These are phyloP conservation scores for Scytalidium sp. DNA, from an alignment of 2,329 filamentous ascomycete genomes.

Conservation along the genomic window DNA sequence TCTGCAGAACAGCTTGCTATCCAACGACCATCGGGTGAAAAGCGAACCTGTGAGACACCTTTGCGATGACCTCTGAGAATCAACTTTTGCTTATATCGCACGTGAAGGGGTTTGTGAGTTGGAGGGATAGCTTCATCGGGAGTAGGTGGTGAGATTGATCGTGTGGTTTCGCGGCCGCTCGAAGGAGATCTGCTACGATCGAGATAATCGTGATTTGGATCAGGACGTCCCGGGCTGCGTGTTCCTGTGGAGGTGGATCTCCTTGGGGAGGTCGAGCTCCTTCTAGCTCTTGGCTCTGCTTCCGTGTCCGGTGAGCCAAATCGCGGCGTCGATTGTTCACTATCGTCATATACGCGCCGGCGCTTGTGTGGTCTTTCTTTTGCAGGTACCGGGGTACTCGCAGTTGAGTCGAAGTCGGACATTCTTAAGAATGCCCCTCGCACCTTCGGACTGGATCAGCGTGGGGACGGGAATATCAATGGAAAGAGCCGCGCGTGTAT, in stretches of 20 bases:
- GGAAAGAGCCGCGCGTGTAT: slow-evolving; percentile 7
- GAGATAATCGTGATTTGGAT: slow-evolving; percentile 23
- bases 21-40: slow-evolving; percentile 86
- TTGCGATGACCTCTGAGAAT: slow-evolving; percentile 74
- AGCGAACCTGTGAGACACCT: slow-evolving; percentile 79
- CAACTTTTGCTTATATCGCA: slow-evolving; percentile 54
- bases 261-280: background rate
- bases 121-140: slow-evolving; percentile 16
- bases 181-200: slow-evolving; percentile 15
- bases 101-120: slow-evolving; percentile 19
- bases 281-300: slow-evolving; percentile 3
- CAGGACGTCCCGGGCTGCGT: slow-evolving; percentile 18
- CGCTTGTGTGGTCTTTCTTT: slow-evolving; percentile 17
- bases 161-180: slow-evolving; percentile 17
- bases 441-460: background rate
- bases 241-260: background rate
- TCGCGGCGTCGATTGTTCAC: slow-evolving; percentile 34
- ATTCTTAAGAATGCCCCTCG: slow-evolving; percentile 8
- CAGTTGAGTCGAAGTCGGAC: slow-evolving; percentile 24
- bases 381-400: slow-evolving; percentile 11
- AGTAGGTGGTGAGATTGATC: slow-evolving; percentile 17
- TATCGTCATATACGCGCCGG: slow-evolving; percentile 33
- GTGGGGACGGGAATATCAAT: background rate
- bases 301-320: slow-evolving; percentile 46
- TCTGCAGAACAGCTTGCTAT: slow-evolving; percentile 91